A percentile compares a stretch with the other conserved stretches of the same genome.
Evolutionary conservation across 352 stramenopile species (phyloP).

Genomic region (Blastocystis sp.): DNA sequence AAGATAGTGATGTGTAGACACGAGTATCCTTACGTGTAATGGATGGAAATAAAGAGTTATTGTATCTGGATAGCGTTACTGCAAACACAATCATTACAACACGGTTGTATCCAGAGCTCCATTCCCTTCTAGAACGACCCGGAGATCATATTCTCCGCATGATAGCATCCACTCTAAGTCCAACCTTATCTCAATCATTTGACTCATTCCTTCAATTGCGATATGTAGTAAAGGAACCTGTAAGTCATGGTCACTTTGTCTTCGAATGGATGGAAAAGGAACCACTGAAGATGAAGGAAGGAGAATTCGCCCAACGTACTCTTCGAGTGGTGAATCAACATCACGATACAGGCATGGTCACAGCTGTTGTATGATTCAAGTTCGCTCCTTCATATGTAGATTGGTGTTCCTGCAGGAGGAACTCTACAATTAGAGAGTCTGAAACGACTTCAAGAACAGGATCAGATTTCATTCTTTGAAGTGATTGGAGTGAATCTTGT

Average conservation of each 20-base stretch:
- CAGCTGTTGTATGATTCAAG: conserved; percentile 22
- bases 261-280: neutral
- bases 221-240: neutral
- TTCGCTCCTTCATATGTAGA: neutral
- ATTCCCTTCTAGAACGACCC: neutral
- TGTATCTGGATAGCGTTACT: neutral
- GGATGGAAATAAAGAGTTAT: neutral
- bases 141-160: neutral
- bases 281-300: neutral
- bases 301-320: neutral
- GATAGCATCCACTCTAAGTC: neutral
- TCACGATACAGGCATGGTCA: conserved; percentile 16
- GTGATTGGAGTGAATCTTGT: neutral
- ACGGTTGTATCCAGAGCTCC: neutral
- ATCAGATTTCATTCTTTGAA: conserved; percentile 33
- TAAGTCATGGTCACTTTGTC: neutral
- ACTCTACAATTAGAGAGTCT: conserved; percentile 9
- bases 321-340: neutral
- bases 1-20: neutral
- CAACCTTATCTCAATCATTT: neutral
- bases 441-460: conserved; percentile 44
- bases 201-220: neutral
- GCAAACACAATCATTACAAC: neutral
- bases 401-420: conserved; percentile 3
- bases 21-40: neutral